These are phyloP conservation scores for Penicillium chermesinum DNA, from an alignment of 495 filamentous ascomycete genomes.

Conservation along the genomic window DNA sequence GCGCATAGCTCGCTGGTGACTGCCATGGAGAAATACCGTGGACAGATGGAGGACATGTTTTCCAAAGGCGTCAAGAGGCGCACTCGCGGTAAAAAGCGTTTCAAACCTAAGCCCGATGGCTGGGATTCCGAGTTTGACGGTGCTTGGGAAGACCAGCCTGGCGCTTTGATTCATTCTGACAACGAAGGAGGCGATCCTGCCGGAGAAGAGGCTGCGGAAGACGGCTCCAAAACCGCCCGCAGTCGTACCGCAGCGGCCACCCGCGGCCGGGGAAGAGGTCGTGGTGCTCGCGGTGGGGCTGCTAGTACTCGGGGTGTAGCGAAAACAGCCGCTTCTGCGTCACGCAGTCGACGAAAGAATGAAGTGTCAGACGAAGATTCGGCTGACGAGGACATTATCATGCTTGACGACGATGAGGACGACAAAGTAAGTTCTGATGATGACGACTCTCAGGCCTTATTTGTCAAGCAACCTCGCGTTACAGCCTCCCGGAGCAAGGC, in stretches of 20 bases:
- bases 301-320: slow-evolving; percentile 32
- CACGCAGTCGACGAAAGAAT: slow-evolving; percentile 37
- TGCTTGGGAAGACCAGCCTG: slow-evolving; percentile 73
- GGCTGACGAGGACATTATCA: slow-evolving; percentile 61
- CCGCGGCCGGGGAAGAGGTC: slow-evolving; percentile 47
- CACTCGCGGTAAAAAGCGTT: slow-evolving; percentile 52
- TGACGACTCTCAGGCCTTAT: slow-evolving; percentile 46
- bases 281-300: slow-evolving; percentile 43
- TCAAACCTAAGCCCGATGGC: slow-evolving; percentile 68
- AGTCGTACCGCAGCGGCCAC: slow-evolving; percentile 27
- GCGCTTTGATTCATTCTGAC: slow-evolving; percentile 58
- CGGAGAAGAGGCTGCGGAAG: slow-evolving; percentile 44
- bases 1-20: slow-evolving; percentile 54
- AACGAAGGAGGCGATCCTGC: slow-evolving; percentile 45
- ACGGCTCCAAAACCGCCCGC: slow-evolving; percentile 26
- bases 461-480: slow-evolving; percentile 48
- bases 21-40: slow-evolving; percentile 66
- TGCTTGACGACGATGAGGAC: slow-evolving; percentile 59
- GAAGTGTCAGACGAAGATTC: slow-evolving; percentile 52
- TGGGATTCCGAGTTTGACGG: slow-evolving; percentile 91
- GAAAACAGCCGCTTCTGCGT: slow-evolving; percentile 38
- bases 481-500: slow-evolving; percentile 22
- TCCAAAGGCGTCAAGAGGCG: slow-evolving; percentile 60
- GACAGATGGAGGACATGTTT: slow-evolving; percentile 67
- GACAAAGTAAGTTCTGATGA: slow-evolving; percentile 45